phyloP scores from a whole-genome alignment of 2,329 filamentous ascomycete species.

The Penicillium brasilianum region DNA sequence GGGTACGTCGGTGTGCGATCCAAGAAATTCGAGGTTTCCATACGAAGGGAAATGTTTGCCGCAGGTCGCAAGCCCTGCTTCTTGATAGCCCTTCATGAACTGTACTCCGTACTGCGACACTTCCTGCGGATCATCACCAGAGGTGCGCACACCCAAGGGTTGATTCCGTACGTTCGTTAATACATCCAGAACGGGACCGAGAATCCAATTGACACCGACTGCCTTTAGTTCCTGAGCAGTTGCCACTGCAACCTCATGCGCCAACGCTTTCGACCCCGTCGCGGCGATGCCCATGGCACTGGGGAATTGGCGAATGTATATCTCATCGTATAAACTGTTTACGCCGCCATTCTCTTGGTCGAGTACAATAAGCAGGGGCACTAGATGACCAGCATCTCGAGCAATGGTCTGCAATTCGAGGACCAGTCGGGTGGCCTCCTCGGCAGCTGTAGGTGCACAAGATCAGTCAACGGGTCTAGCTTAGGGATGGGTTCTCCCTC shows the following conservation, averaged over 20 bases:
- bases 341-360: slow-evolving; percentile 99
- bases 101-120: slow-evolving; percentile 91
- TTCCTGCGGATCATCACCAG: slow-evolving; percentile 91
- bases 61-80: slow-evolving; percentile 85
- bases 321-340: slow-evolving; percentile 94
- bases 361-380: slow-evolving; percentile 85
- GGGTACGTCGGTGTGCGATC: slow-evolving; percentile 87
- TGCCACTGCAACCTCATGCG: slow-evolving; percentile 88
- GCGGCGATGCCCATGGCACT: slow-evolving; percentile 98
- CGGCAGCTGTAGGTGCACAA: slow-evolving; percentile 67
- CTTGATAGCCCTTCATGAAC: slow-evolving; percentile 89
- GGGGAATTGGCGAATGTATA: slow-evolving; percentile 94
- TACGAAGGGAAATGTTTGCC: slow-evolving; percentile 98
- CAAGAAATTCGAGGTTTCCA: slow-evolving; percentile 90
- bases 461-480: slow-evolving; percentile 9
- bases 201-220: slow-evolving; percentile 93
- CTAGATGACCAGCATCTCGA: slow-evolving; percentile 84
- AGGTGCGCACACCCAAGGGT: slow-evolving; percentile 84
- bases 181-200: slow-evolving; percentile 92
- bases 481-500: background rate
- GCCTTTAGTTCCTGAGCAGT: slow-evolving; percentile 91
- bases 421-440: slow-evolving; percentile 85
- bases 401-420: slow-evolving; percentile 93
- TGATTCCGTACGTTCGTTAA: slow-evolving; percentile 92
- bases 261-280: slow-evolving; percentile 80